These are phyloP conservation scores for Cucumis cinereus DNA, from an alignment of 306 rosid genomes.

Conservation along the genomic window DNA sequence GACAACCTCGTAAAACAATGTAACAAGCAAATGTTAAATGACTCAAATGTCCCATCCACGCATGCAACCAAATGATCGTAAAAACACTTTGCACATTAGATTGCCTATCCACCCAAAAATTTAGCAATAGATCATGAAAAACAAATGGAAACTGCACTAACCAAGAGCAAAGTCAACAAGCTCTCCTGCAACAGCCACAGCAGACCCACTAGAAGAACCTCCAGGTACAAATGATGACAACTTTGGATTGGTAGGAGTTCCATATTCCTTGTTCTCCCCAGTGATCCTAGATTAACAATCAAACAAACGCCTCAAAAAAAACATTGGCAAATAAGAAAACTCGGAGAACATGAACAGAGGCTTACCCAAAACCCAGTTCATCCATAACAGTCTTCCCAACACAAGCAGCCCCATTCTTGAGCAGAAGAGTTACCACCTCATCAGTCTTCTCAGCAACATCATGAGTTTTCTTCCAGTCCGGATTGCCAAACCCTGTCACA, in stretches of 20 bases:
- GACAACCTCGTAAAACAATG: background rate
- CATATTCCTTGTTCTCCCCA: slow-evolving; percentile 56
- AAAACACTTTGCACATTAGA: background rate
- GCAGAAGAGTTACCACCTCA: slow-evolving; percentile 33
- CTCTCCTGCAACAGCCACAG: slow-evolving; percentile 65
- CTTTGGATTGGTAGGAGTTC: slow-evolving; percentile 56
- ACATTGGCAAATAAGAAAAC: background rate
- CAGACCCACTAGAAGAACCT: slow-evolving; percentile 68
- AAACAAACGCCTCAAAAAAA: background rate
- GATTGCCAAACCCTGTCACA: slow-evolving; percentile 69
- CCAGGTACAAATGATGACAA: slow-evolving; percentile 42
- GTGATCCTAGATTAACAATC: slow-evolving; percentile 30
- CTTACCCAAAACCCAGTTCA: slow-evolving; percentile 57
- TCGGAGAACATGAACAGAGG: background rate
- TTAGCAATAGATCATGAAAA: background rate
- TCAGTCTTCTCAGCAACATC: slow-evolving; percentile 44
- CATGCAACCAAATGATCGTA: background rate
- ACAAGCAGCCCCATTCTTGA: slow-evolving; percentile 52
- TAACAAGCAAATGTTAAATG: background rate
- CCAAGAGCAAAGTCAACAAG: slow-evolving; percentile 69
- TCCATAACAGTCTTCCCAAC: slow-evolving; percentile 67
- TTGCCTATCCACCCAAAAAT: background rate
- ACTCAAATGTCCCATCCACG: background rate
- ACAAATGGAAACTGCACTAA: slow-evolving; percentile 7
- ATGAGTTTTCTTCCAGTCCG: slow-evolving; percentile 58